phyloP scores from a whole-genome alignment of 352 stramenopile species.

The Elongisporangium anandrum region DNA sequence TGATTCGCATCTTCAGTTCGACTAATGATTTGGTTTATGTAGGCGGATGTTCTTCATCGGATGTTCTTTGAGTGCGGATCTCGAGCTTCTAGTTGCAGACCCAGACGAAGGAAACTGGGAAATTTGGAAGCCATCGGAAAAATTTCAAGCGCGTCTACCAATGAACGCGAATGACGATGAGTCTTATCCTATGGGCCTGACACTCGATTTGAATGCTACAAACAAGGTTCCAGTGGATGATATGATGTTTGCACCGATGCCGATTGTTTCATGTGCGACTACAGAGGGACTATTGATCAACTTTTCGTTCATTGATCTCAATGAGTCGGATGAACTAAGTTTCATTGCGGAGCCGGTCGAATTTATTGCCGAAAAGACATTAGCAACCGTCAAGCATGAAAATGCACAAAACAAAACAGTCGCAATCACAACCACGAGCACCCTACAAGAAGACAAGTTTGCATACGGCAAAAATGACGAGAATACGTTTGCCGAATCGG shows the following conservation, averaged over 20 bases:
- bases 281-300: conserved; percentile 61
- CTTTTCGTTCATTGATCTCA: conserved; percentile 68
- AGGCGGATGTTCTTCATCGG: conserved; percentile 81
- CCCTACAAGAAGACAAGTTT: conserved; percentile 9
- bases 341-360: conserved; percentile 25
- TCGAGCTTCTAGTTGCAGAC: conserved; percentile 69
- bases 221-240: conserved; percentile 47
- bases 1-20: too few relatives aligned
- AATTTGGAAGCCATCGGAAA: conserved; percentile 72
- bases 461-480: conserved; percentile 62
- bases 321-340: conserved; percentile 41
- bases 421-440: not conserved
- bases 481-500: conserved; percentile 49
- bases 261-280: conserved; percentile 49
- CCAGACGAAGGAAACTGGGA: conserved; percentile 54
- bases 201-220: conserved; percentile 55
- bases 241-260: conserved; percentile 33
- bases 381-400: conserved; percentile 2
- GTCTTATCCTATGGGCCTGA: conserved; percentile 53
- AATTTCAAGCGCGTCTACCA: conserved; percentile 66
- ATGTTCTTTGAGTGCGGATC: conserved; percentile 74
- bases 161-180: conserved; percentile 71
- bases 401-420: not conserved
- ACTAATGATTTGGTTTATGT: conserved; percentile 1
- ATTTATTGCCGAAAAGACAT: conserved; percentile 18